Conservation (phyloP, 768 basidiomycete species). For the Kwoniella mangroviensis region DNA sequence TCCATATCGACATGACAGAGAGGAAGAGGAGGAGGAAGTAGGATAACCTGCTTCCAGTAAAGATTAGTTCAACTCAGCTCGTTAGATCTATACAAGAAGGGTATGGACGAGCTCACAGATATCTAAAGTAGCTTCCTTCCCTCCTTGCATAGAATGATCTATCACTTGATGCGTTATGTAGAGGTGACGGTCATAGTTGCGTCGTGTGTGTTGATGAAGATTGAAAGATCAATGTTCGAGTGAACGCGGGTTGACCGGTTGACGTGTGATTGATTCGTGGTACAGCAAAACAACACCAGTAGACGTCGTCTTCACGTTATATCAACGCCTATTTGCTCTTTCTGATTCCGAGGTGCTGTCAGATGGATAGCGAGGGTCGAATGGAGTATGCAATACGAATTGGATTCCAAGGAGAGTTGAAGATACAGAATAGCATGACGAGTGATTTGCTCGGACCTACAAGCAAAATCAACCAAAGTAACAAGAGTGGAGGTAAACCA, state of each 20-base stretch:
- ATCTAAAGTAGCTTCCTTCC: neutral
- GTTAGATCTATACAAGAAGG: no score
- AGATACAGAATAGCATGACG: no score
- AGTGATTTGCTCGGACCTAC: no score
- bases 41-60: neutral
- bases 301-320: no score
- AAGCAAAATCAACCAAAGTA: neutral
- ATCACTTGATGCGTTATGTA: neutral
- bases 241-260: conserved; percentile 2
- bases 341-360: no score
- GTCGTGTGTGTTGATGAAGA: neutral
- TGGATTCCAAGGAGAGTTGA: no score
- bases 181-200: neutral
- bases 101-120: no score
- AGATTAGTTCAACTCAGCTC: no score
- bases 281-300: no score
- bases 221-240: neutral
- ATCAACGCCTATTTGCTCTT: no score
- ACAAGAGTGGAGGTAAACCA: conserved; percentile 3
- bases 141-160: neutral
- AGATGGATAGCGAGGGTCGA: no score
- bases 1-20: neutral
- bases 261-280: conserved; percentile 9
- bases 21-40: neutral
- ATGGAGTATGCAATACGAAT: no score